These are phyloP conservation scores for Acacia crassicarpa DNA, from an alignment of 306 rosid genomes.

Conservation along the genomic window DNA sequence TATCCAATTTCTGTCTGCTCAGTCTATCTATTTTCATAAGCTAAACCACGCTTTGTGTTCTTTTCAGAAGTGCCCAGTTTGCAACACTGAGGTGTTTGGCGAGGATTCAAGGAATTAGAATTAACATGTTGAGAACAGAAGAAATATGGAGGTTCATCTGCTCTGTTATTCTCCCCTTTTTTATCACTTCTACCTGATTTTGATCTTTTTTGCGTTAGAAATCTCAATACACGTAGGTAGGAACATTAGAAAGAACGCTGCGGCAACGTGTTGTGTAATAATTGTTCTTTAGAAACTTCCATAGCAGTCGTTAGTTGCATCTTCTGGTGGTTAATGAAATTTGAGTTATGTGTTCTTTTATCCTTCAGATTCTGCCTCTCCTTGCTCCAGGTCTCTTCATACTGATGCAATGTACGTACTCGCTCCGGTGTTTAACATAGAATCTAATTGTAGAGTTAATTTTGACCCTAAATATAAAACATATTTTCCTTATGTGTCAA, in stretches of 20 bases:
- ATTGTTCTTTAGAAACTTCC: neutral
- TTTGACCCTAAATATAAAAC: too few species aligned
- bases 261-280: neutral
- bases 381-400: neutral
- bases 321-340: neutral
- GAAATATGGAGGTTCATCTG: slow-evolving; percentile 17
- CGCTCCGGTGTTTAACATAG: too few species aligned
- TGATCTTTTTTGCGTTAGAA: neutral
- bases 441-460: too few species aligned
- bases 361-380: neutral
- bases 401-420: neutral
- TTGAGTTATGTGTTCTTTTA: neutral
- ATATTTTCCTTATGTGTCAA: too few species aligned
- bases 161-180: neutral
- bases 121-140: slow-evolving; percentile 18
- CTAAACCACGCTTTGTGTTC: neutral
- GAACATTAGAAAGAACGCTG: slow-evolving; percentile 29
- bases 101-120: slow-evolving; percentile 53
- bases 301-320: neutral
- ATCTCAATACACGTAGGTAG: slow-evolving; percentile 42
- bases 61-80: slow-evolving; percentile 83
- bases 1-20: neutral
- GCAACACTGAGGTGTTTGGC: slow-evolving; percentile 84
- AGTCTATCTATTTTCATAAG: neutral
- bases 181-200: neutral